Percentiles rank a stretch among this genome's conserved stretches.
phyloP scores from a whole-genome alignment of 192 early-diverging fungal species.

The Linnemannia hyalina region DNA sequence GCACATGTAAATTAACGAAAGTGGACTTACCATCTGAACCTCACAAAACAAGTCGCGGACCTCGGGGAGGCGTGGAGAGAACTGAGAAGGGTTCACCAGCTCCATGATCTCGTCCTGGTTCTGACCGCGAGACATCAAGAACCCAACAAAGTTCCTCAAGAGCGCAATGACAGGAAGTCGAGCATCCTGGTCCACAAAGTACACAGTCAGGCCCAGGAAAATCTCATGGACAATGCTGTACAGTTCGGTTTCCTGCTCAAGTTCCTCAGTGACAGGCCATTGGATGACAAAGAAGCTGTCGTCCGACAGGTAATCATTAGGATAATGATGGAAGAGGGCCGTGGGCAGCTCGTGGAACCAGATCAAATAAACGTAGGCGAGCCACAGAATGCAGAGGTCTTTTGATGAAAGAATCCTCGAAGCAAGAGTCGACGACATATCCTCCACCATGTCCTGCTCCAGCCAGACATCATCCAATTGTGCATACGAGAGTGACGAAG shows the following conservation, averaged over 20 bases:
- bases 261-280: slow-evolving; percentile 31
- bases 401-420: slow-evolving; percentile 20
- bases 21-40: slow-evolving; percentile 27
- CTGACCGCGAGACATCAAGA: slow-evolving; percentile 35
- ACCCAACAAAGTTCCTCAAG: slow-evolving; percentile 45
- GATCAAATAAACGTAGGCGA: slow-evolving; percentile 39
- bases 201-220: slow-evolving; percentile 40
- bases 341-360: slow-evolving; percentile 51
- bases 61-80: slow-evolving; percentile 26
- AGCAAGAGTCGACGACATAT: slow-evolving; percentile 33
- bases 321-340: slow-evolving; percentile 29
- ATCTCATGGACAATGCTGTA: slow-evolving; percentile 48
- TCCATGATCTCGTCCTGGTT: slow-evolving; percentile 33
- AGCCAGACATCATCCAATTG: slow-evolving; percentile 38
- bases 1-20: background rate
- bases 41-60: slow-evolving; percentile 40
- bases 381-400: slow-evolving; percentile 46
- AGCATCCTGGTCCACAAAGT: slow-evolving; percentile 40
- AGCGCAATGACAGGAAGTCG: slow-evolving; percentile 25
- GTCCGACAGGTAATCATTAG: slow-evolving; percentile 28
- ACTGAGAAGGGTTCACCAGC: slow-evolving; percentile 23
- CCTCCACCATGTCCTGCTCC: slow-evolving; percentile 41
- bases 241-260: slow-evolving; percentile 32
- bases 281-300: slow-evolving; percentile 32
- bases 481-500: slow-evolving; percentile 25